Conservation (phyloP, 305 asterid genomes). For the Fraxinus floribunda region DNA sequence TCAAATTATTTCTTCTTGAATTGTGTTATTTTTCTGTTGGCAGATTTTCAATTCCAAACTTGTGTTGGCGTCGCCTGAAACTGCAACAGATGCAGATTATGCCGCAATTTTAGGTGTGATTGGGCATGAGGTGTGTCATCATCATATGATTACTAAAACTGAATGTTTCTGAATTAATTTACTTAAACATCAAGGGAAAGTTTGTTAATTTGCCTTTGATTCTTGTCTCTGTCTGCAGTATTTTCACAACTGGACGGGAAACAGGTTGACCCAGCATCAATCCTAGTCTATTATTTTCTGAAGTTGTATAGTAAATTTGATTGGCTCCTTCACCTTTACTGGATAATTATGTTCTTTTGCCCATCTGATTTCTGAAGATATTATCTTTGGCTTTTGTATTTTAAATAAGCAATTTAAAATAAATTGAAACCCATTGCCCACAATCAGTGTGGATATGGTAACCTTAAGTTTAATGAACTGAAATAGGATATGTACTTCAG, state of each 20-base stretch:
- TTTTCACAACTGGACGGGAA: constrained; percentile 96
- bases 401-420: background rate
- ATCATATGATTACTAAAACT: background rate
- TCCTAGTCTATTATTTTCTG: background rate
- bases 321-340: constrained; percentile 2
- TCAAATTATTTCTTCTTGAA: background rate
- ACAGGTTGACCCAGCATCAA: constrained; percentile 52
- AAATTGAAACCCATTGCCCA: background rate
- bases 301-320: background rate
- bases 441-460: background rate
- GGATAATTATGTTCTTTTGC: background rate
- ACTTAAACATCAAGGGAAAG: background rate
- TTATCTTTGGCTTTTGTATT: background rate
- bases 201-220: background rate
- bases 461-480: background rate
- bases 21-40: constrained; percentile 18
- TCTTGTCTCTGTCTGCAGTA: constrained; percentile 56
- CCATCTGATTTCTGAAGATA: constrained; percentile 3
- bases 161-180: background rate
- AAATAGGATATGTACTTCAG: background rate
- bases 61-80: constrained; percentile 89
- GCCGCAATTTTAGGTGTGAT: constrained; percentile 88
- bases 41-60: constrained; percentile 88
- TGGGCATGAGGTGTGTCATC: constrained; percentile 72
- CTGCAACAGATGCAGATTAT: constrained; percentile 85